These are phyloP conservation scores for Parathielavia hyrcaniae DNA, from an alignment of 495 filamentous ascomycete genomes.

Conservation along the genomic window DNA sequence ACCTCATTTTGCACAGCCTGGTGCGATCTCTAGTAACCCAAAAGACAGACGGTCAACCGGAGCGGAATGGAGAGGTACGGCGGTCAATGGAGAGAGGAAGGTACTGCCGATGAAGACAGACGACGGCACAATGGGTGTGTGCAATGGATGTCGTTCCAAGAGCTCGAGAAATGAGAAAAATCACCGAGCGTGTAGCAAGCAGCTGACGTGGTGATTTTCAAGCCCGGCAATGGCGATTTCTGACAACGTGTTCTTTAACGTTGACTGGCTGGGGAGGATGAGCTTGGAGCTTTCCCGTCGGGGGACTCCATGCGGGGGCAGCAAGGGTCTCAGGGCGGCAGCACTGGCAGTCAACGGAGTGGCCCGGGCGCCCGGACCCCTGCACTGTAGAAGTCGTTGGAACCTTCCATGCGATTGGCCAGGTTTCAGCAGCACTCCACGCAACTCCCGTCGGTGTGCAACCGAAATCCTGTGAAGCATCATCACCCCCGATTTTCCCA, in stretches of 20 bases:
- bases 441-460: too few relatives aligned
- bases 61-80: slow-evolving; percentile 11
- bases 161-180: slow-evolving; percentile 38
- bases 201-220: slow-evolving; percentile 34
- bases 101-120: slow-evolving; percentile 25
- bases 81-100: slow-evolving; percentile 11
- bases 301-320: slow-evolving; percentile 26
- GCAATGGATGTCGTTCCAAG: slow-evolving; percentile 39
- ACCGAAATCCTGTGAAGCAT: background rate
- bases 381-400: slow-evolving; percentile 17
- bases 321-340: slow-evolving; percentile 12
- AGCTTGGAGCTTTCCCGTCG: slow-evolving; percentile 13
- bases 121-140: slow-evolving; percentile 18
- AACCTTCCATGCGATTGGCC: slow-evolving; percentile 20
- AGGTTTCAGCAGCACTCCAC: background rate
- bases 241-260: slow-evolving; percentile 38
- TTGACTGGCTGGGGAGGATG: slow-evolving; percentile 25
- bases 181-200: slow-evolving; percentile 24
- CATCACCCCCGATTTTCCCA: too few relatives aligned
- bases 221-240: slow-evolving; percentile 24
- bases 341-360: slow-evolving; percentile 1
- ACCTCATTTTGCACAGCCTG: slow-evolving; percentile 53
- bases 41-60: slow-evolving; percentile 15
- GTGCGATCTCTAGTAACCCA: slow-evolving; percentile 20
- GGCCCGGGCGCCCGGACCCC: slow-evolving; percentile 23